Conservation (phyloP, 1,139 yeast genomes). For the Blastobotrys persicus region DNA sequence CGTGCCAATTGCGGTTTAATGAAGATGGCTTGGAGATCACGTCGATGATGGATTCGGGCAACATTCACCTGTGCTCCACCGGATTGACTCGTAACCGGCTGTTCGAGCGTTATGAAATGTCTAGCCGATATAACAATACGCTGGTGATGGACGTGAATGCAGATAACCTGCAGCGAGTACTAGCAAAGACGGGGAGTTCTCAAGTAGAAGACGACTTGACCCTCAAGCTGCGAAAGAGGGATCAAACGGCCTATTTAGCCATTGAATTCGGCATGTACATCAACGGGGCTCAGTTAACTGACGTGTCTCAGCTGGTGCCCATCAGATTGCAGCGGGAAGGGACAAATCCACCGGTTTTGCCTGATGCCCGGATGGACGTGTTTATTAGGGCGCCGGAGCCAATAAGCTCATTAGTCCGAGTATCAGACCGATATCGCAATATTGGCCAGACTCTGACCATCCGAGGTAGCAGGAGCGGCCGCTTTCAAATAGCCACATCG, state of each 20-base stretch:
- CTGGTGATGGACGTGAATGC: conserved; percentile 14
- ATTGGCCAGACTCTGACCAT: conserved; percentile 28
- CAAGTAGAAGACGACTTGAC: conserved; percentile 9
- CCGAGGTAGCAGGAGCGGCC: conserved; percentile 29
- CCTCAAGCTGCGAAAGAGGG: conserved; percentile 26
- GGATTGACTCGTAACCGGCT: conserved; percentile 12
- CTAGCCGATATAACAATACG: conserved; percentile 7
- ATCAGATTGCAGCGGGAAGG: conserved; percentile 3
- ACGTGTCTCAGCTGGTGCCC: conserved; percentile 23
- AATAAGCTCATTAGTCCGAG: conserved; percentile 17
- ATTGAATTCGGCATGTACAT: conserved; percentile 24
- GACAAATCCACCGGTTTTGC: conserved; percentile 3
- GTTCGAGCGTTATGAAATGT: conserved; percentile 7
- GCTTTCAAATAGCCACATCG: conserved; percentile 27
- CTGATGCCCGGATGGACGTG: conserved; percentile 13
- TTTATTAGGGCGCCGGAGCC: conserved; percentile 18
- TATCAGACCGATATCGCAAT: conserved; percentile 30
- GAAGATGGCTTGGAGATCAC: conserved; percentile 22
- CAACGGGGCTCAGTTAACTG: conserved; percentile 28
- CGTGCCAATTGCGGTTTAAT: conserved; percentile 26
- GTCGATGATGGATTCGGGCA: conserved; percentile 19
- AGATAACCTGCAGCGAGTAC: conserved; percentile 9
- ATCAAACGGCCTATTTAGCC: conserved; percentile 27
- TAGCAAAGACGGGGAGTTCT: conserved; percentile 7
- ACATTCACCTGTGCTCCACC: conserved; percentile 16